Base-by-base conservation (phyloP, 1,284 basidiomycete species). In the Rhodotorula glutinis region DNA sequence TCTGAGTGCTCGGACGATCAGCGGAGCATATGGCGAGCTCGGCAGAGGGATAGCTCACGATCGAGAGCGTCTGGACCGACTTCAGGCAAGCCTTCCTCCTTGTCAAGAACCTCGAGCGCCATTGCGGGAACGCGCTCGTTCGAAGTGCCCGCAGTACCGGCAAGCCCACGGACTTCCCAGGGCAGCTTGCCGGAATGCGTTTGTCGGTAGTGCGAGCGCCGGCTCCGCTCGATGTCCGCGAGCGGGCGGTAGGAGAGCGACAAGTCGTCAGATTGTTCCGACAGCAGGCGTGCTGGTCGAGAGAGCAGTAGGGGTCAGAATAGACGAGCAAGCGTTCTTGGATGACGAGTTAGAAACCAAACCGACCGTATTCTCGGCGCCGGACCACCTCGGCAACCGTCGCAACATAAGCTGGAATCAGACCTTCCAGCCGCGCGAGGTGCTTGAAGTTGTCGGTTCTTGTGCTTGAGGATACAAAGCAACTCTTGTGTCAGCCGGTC, bases 341-440 rank as follows among this genome's bases (percentile, higher is more conserved):
- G 7, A 38, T 5, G 33, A 11, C 33, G 33, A 38, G 33, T 11
- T 11, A 11, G 33, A n/a, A 1, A 0, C 8, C 7, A 13, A 19
- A 27, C 63, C 2, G n/a, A 70, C 72, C 52, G 53, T 95, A 97
- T 77, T 95, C 91, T 70, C 90, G 89, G 62, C 95, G 82, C 63
- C 94, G 83, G 0, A 95, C 89, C 46, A 95, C 87, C 79, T 98
- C 95, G 17, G 95, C 84, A 2, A 97, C 84, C 0, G 93, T 92
- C 2, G 92, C 90, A 0, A 91, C 90, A 78, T 98, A 98, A 0
- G 91, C 92, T 76, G 92, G 93, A 1, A 95, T 80, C 85, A 98
- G 90, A 64, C 85, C 87, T 76, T 96, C 92, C 47, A 98, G 81
- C 19, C 94, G 84, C 62, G 89, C 86, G 19, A 98, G 88, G 77